Conservation (phyloP, 106 monocot species). For the Amphibolis antarctica region DNA sequence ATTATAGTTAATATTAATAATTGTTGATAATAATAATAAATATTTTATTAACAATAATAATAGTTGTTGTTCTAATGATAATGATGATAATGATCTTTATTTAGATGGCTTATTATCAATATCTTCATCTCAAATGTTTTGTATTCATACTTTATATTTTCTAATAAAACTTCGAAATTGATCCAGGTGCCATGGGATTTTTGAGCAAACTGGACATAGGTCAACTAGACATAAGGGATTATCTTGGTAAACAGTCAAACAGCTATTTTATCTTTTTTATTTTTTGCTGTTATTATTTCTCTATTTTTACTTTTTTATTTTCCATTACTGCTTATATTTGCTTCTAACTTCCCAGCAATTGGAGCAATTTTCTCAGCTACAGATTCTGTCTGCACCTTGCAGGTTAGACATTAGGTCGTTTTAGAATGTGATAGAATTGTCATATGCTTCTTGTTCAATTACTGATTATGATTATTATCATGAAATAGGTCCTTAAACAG, state of each 20-base stretch:
- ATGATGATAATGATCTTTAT: too few relatives aligned
- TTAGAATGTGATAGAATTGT: background rate
- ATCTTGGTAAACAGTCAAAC: constrained; percentile 46
- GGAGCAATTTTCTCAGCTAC: constrained; percentile 98
- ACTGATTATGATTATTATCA: background rate
- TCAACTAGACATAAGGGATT: constrained; percentile 56
- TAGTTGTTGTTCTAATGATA: too few relatives aligned
- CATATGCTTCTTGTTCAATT: background rate
- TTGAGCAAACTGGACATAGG: constrained; percentile 62
- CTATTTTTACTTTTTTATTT: background rate
- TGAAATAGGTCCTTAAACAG: constrained; percentile 76
- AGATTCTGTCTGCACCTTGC: constrained; percentile 98
- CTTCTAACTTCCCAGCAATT: constrained; percentile 48
- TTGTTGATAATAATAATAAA: too few relatives aligned
- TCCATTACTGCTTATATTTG: background rate
- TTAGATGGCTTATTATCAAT: too few relatives aligned
- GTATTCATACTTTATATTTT: too few relatives aligned
- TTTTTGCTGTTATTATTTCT: background rate
- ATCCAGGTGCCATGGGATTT: constrained; percentile 57
- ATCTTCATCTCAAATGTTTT: background rate
- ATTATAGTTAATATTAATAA: too few relatives aligned
- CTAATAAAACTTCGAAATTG: background rate
- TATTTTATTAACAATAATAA: too few relatives aligned
- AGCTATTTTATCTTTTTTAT: background rate
- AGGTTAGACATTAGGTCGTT: constrained; percentile 26